Evolutionary conservation across 192 early-diverging fungal genomes (phyloP), one percentile per base, ranked within the genome.

Genomic region (Gaertneriomyces semiglobifer): DNA sequence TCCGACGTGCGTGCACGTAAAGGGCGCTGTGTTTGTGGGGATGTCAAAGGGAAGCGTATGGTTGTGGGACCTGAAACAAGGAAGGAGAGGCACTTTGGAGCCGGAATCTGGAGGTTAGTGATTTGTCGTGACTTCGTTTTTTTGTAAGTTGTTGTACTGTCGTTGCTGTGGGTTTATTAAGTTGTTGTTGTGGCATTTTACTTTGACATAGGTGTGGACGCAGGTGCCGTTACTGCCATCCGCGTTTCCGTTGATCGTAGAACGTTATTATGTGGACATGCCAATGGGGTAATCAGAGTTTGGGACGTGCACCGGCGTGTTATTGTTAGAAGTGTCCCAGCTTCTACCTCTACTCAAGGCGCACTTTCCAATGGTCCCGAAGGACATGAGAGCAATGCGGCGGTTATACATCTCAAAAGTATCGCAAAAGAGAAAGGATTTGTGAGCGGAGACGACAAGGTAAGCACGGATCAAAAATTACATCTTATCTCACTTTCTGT

Each of bases 371-470:
- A 51, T 25, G 25, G 25, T 33, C 52, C n/a, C 12, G 70, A 80
- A 38, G 82, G 82, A 6, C 79, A 84, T 65, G 12, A 47, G 5
- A 46, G 52, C 4, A 72, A 72, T 8, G 48, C 74, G 11, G 56
- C 79, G 33, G 65, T 84, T 40, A 48, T 78, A 10, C 75, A 76
- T 56, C 18, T 84, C 39, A 66, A 67, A 6, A 77, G 77, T 57
- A 65, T 77, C 4, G 68, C 66, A 0, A 42, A 58, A 7, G 71
- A 62, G 18, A 57, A 62, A 16, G 71, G 63, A 6, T 58, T 84
- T 50, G 63, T 79, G n/a, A 72, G 72, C n/a, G 76, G 73, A 4
- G 81, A 83, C 55, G 59, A 74, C 42, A 56, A 75, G 74, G 81
- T 83, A 2, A 33, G 25, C 25, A 2, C 25, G 25, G 25, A 33